A percentile compares a stretch with the other conserved stretches of the same genome.
Conservation (phyloP, 768 basidiomycete species). For the Strobilomyces dryophilus region DNA sequence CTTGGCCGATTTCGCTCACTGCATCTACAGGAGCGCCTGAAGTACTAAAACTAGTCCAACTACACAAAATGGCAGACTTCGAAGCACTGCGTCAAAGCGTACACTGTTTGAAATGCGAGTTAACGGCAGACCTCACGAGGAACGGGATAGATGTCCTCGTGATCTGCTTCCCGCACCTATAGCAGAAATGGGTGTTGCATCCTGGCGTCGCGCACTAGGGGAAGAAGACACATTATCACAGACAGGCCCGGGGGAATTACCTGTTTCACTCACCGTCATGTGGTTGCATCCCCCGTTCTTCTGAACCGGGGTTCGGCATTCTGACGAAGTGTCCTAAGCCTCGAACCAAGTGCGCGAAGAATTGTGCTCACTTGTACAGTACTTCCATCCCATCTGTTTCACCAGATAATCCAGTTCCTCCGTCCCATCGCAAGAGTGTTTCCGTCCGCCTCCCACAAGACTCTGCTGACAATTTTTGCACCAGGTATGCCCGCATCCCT, state of each 20-base stretch:
- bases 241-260: not conserved
- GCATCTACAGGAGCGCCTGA: no score
- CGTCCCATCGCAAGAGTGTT: conserved; percentile 55
- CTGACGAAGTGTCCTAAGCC: conserved; percentile 13
- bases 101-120: conserved; percentile 34
- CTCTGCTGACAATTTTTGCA: conserved; percentile 54
- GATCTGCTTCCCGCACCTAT: conserved; percentile 46
- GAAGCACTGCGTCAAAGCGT: conserved; percentile 15
- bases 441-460: conserved; percentile 27
- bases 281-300: conserved; percentile 56
- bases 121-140: conserved; percentile 31
- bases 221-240: not conserved
- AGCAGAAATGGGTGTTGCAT: conserved; percentile 57
- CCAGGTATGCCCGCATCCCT: conserved; percentile 49
- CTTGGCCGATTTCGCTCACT: not conserved
- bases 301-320: conserved; percentile 44
- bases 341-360: no score
- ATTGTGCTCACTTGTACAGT: conserved; percentile 48
- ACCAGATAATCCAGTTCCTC: conserved; percentile 50
- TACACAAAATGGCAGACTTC: not conserved
- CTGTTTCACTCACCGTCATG: conserved; percentile 45
- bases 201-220: conserved; percentile 46
- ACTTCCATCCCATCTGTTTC: conserved; percentile 53
- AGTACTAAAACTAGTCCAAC: not conserved
- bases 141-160: conserved; percentile 31